These are phyloP conservation scores for Amylostereum chailletii DNA, from an alignment of 1,284 basidiomycete species.

Conservation along the genomic window DNA sequence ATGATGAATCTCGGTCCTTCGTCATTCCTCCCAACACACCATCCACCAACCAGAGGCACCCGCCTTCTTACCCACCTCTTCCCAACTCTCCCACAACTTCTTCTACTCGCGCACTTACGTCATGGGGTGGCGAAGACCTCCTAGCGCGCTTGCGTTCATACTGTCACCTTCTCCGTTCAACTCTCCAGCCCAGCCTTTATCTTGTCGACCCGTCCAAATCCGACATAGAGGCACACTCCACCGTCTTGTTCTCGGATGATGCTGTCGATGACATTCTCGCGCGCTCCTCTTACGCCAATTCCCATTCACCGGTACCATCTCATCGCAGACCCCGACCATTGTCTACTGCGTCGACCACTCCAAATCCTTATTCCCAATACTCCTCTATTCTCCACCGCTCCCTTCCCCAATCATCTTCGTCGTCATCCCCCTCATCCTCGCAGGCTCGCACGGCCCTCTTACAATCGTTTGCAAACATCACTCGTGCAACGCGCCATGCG, in stretches of 20 bases:
- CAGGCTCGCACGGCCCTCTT: slow-evolving; percentile 72
- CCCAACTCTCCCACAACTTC: slow-evolving; percentile 30
- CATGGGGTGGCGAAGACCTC: slow-evolving; percentile 85
- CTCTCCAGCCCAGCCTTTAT: slow-evolving; percentile 74
- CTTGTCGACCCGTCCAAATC: slow-evolving; percentile 86
- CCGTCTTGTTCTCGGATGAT: slow-evolving; percentile 70
- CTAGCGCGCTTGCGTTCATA: slow-evolving; percentile 64
- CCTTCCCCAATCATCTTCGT: slow-evolving; percentile 33
- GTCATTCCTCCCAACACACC: slow-evolving; percentile 40
- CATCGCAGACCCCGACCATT: slow-evolving; percentile 69
- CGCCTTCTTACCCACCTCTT: slow-evolving; percentile 58
- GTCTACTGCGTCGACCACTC: slow-evolving; percentile 23
- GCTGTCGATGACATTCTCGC: slow-evolving; percentile 77
- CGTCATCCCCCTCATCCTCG: slow-evolving; percentile 43
- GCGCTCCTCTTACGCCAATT: slow-evolving; percentile 66
- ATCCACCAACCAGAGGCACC: slow-evolving; percentile 16
- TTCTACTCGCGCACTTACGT: slow-evolving; percentile 30
- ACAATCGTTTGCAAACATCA: slow-evolving; percentile 84
- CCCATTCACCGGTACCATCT: slow-evolving; percentile 75
- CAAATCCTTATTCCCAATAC: slow-evolving; percentile 56
- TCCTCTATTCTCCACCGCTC: slow-evolving; percentile 74
- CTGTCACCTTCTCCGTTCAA: slow-evolving; percentile 72
- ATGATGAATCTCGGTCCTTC: slow-evolving; percentile 85
- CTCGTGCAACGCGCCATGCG: slow-evolving; percentile 80
- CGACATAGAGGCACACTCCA: slow-evolving; percentile 87